phyloP scores from a whole-genome alignment of 495 filamentous ascomycete species.

The Hypoxylon subgilvum region DNA sequence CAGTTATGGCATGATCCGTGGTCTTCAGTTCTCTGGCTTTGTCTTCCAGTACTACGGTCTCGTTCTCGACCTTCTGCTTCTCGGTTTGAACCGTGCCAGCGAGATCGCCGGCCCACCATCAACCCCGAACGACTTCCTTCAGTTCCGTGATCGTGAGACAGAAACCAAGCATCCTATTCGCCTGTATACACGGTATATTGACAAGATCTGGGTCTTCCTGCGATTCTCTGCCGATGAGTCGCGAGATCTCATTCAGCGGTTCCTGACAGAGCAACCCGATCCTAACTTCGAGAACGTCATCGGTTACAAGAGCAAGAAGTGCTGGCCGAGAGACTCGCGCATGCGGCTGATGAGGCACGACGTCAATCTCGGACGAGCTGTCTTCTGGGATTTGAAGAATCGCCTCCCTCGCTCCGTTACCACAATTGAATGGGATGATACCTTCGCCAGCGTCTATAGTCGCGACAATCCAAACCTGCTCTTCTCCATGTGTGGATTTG shows the following conservation, averaged over 20 bases:
- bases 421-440: conserved; percentile 99
- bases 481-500: conserved; percentile 98
- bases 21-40: conserved; percentile 96
- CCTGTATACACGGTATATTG: conserved; percentile 95
- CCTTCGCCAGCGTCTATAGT: conserved; percentile 98
- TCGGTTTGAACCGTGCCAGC: conserved; percentile 91
- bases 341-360: conserved; percentile 99
- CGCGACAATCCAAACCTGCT: conserved; percentile 96
- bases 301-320: conserved; percentile 98
- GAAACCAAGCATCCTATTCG: conserved; percentile 94
- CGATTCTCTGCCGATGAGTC: conserved; percentile 93
- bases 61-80: conserved; percentile 90
- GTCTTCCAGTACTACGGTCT: conserved; percentile 99
- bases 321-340: conserved; percentile 95
- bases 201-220: conserved; percentile 98
- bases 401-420: conserved; percentile 91
- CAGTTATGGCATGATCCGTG: conserved; percentile 97
- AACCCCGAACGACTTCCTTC: conserved; percentile 96
- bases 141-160: conserved; percentile 89
- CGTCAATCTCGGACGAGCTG: conserved; percentile 95
- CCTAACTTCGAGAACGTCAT: conserved; percentile 99
- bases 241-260: conserved; percentile 93
- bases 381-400: conserved; percentile 99
- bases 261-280: conserved; percentile 97
- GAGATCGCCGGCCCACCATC: conserved; percentile 98